phyloP scores from a whole-genome alignment of 495 filamentous ascomycete species.

The Neurospora hispaniola region DNA sequence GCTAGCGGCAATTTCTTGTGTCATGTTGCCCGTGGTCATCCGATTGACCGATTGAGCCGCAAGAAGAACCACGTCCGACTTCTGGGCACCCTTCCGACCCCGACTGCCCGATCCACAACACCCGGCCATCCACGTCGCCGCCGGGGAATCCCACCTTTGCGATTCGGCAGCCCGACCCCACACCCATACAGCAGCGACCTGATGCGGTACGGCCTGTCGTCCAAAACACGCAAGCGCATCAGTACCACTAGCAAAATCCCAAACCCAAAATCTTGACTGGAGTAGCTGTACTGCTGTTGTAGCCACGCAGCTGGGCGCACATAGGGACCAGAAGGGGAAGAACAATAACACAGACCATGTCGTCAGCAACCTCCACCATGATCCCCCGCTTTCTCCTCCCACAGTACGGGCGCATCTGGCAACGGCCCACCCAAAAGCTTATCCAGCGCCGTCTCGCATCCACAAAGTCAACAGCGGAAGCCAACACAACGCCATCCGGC shows the following conservation, averaged over 20 bases:
- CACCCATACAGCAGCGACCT: background rate
- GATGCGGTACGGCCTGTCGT: background rate
- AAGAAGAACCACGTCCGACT: conserved; percentile 2
- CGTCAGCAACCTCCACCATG: conserved; percentile 27
- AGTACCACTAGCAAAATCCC: background rate
- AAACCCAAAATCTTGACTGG: background rate
- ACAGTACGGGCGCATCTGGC: conserved; percentile 38
- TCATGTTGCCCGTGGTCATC: background rate
- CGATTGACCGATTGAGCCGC: conserved; percentile 12
- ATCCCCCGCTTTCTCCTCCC: conserved; percentile 48
- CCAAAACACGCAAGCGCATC: background rate
- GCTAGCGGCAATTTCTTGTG: conserved; percentile 7
- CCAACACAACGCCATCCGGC: background rate
- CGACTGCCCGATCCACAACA: background rate
- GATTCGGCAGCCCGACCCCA: background rate
- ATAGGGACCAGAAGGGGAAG: background rate
- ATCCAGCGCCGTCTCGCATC: background rate
- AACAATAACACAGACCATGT: conserved; percentile 10
- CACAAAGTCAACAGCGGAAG: conserved; percentile 1
- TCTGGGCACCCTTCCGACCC: background rate
- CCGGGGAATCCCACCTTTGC: background rate
- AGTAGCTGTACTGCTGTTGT: background rate
- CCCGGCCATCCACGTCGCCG: background rate
- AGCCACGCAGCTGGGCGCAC: background rate
- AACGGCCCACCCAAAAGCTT: conserved; percentile 3